Evolutionary conservation across 1,284 basidiomycete species (phyloP), one percentile per base, ranked within the genome.

Genomic region (Apiotrichum brassicae): DNA sequence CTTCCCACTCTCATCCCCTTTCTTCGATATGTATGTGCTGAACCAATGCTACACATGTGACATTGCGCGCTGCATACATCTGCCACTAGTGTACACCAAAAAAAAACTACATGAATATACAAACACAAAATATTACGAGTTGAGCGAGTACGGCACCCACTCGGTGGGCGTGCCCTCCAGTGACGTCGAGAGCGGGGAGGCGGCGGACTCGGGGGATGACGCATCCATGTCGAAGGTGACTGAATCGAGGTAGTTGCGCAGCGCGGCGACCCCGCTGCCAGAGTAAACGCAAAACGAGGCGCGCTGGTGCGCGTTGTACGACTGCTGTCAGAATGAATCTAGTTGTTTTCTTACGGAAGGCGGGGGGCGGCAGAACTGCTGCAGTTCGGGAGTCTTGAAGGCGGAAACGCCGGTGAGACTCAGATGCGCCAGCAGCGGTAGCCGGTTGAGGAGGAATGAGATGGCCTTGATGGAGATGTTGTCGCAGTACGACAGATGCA

Each of bases 261-360:
- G 78, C 48, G 91, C 84, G 19, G 80, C 76, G 2, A 99, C 87
- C 6, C 94, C 92, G 58, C 85, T 85, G 33, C 91, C 91, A 5
- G 91, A 94, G 73, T 91, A 99, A 12, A 99, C 95, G 70, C 95
- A 98, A 68, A 98, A 99, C 3, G 89, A 83, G n/a, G 82, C 78
- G 43, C 90, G 83, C 70, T 98, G 95, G 46, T 84, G 86, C 25
- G 84, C 79, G 65, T 89, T 97, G 71, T 97, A 98, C 50, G 92
- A 89, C 87, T 93, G 57, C n/a, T 20, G 3, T 14, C 9, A 9
- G 28, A 11, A 11, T 30, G 28, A 3, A 14, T 30, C 28, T 12
- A 34, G 18, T 34, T 34, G 14, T 20, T 16, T 30, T 76, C 82
- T 52, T 63, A 92, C 91, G 62, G 82, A 78, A 5, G 95, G 95